Base-by-base conservation (phyloP, 768 basidiomycete genomes). In the Mycena venus region DNA sequence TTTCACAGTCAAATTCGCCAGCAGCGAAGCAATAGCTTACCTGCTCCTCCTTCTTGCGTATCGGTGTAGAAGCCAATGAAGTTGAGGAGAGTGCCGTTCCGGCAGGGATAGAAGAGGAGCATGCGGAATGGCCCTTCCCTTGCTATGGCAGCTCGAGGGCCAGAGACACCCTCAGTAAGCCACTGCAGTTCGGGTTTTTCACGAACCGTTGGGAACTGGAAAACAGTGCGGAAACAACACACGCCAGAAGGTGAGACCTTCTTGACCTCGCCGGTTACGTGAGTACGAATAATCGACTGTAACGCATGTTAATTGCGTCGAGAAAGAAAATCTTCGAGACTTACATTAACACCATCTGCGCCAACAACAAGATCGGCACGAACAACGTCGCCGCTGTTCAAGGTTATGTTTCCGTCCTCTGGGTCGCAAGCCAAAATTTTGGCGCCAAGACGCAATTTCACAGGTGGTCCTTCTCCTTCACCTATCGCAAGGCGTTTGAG, bases 361-460 rank as follows among this genome's bases (percentile, higher is more conserved):
- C 67, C 73, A 3, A 87, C 79, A 25, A 85, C 70, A 27, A 87
- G 70, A 56, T 86, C 85, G 2, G 83, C 78, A 0, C 70, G 60
- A 1, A 86, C 72, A 36, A 86, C 78, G 60, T 85, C 77, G 11
- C 85, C 86, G 1, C 77, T 79, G 51, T 78, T 75, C 72, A 86
- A 81, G 0, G 83, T 85, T 25, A 85, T 75, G 19, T 74, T 76
- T 11, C 82, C 84, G 0, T 53, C 68, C 10, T 86, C 79, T 44
- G 84, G 25, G 10, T 80, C 27, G 42, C 75, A 76, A 14, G 15
- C 63, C 8, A 62, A 31, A 8, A 73, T 68, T n/a, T 63, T 72
- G 23, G 17, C 27, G 27, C 75, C 75, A 15, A 70, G 75, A 15
- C 49, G 68, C 23, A 76, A 25, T 14, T 65, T 61, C 7, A 25